A percentile compares a stretch with the other conserved stretches of the same genome.
Evolutionary conservation across 2,329 filamentous ascomycete species (phyloP).

Genomic region (Xylariaceae sp.): DNA sequence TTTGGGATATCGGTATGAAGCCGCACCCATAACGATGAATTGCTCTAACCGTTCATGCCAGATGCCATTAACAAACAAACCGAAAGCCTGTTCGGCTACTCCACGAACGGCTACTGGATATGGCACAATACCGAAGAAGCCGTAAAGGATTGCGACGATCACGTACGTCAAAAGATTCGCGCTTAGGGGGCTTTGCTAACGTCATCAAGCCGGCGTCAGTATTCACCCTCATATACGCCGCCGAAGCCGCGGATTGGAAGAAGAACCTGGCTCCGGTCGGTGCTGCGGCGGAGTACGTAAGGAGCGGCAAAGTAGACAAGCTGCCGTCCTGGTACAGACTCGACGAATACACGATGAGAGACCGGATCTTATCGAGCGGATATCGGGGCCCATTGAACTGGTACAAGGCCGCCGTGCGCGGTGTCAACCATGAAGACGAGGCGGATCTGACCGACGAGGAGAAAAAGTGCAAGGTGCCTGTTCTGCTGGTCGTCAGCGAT

Average conservation of each 20-base stretch:
- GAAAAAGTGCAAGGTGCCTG: constrained; percentile 4
- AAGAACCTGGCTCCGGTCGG: constrained; percentile 6
- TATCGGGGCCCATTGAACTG: constrained; percentile 11
- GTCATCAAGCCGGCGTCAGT: constrained; percentile 8
- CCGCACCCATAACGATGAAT: neutral
- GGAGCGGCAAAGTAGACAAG: neutral
- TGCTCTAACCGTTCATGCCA: neutral
- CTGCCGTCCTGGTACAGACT: constrained; percentile 12
- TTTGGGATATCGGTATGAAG: constrained; percentile 14
- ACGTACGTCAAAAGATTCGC: constrained; percentile 3
- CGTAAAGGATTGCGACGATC: constrained; percentile 12
- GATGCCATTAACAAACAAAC: constrained; percentile 1
- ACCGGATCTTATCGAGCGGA: constrained; percentile 7
- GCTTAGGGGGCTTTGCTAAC: neutral
- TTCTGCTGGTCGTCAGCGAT: constrained; percentile 9
- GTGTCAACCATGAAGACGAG: constrained; percentile 4
- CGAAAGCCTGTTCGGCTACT: constrained; percentile 7
- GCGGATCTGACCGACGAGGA: constrained; percentile 2
- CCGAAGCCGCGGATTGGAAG: constrained; percentile 11
- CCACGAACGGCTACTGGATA: constrained; percentile 13
- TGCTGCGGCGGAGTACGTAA: constrained; percentile 2
- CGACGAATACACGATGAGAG: constrained; percentile 7
- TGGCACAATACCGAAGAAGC: constrained; percentile 16
- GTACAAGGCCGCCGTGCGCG: constrained; percentile 12
- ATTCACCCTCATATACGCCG: constrained; percentile 12